Evolutionary conservation across 352 stramenopile species (phyloP), one percentile per base, ranked within the genome.

Genomic region (Phytopythium ostracodes): DNA sequence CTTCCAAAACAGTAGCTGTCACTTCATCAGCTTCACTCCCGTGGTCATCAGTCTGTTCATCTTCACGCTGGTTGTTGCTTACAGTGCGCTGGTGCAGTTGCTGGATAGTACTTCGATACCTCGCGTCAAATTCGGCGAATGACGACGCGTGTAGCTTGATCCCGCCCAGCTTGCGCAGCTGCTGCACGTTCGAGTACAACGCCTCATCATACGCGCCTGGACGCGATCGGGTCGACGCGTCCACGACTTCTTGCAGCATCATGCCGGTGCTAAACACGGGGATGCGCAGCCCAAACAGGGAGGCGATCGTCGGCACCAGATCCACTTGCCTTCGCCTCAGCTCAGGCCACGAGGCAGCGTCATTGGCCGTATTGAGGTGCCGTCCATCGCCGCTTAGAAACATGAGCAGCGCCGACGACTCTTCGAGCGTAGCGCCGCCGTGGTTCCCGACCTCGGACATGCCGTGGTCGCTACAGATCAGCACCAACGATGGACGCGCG

Each of bases 381-480:
- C 71, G 54, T 17, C 73, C 73, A 38, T 88, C 73, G 18, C 79
- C 77, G 27, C 71, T 72, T 27, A 92, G 64, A 62, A 96, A 96
- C 62, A 92, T 71, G 54, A 96, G 64, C 11, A 96, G 62, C 2
- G 88, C 87, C 2, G 85, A 95, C 0, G 87, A 87, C 51, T 96
- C 88, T 58, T 95, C 87, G 1, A 94, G 58, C 0, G 87, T 94
- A 5, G 88, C 85, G 18, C 88, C 88, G 8, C 88, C 88, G 55
- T 96, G 88, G 43, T 96, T 96, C 6, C 88, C 88, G 25, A 88
- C 77, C 61, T 96, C 87, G 9, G 88, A 94, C 88, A 96, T 96
- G 24, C 87, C 88, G 59, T 96, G 88, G 63, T 96, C 88, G 36
- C 87, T 96, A 60, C 88, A 93, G 18, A 96, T 46, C 18, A 94